Conservation (phyloP, 2,329 filamentous ascomycete genomes). For the Aspergillus hiratsukae region DNA sequence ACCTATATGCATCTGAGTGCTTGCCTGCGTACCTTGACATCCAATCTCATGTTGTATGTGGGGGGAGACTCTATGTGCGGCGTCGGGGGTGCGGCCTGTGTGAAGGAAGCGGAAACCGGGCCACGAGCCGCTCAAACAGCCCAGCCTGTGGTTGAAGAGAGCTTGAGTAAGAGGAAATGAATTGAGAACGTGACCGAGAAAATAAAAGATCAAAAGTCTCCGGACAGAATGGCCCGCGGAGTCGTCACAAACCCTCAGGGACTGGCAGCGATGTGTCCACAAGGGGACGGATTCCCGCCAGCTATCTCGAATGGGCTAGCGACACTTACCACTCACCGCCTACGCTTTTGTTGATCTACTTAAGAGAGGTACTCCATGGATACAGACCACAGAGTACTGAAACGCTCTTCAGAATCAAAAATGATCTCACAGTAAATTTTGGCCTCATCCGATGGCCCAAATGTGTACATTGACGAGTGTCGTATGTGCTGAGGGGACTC, state of each 20-base stretch:
- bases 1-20: not conserved
- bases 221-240: constrained; percentile 15
- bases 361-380: constrained; percentile 1
- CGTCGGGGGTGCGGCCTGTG: constrained; percentile 26
- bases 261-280: constrained; percentile 30
- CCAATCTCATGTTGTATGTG: constrained; percentile 51
- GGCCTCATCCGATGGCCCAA: not conserved
- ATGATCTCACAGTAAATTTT: not conserved
- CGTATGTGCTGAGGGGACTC: not conserved
- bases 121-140: constrained; percentile 33
- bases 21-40: constrained; percentile 51
- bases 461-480: not conserved
- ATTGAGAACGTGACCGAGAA: not conserved
- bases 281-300: constrained; percentile 29
- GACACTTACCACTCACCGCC: constrained; percentile 20
- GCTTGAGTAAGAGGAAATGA: constrained; percentile 6
- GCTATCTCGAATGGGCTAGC: constrained; percentile 28
- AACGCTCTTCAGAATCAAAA: not conserved
- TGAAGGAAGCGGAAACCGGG: constrained; percentile 25
- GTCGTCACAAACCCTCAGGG: constrained; percentile 11
- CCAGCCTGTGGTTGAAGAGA: constrained; percentile 18
- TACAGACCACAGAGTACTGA: not conserved
- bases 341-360: constrained; percentile 11
- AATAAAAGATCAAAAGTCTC: constrained; percentile 13
- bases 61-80: constrained; percentile 31